Base-by-base conservation (phyloP, 2,329 filamentous ascomycete species). In the Penicillium concentricum region DNA sequence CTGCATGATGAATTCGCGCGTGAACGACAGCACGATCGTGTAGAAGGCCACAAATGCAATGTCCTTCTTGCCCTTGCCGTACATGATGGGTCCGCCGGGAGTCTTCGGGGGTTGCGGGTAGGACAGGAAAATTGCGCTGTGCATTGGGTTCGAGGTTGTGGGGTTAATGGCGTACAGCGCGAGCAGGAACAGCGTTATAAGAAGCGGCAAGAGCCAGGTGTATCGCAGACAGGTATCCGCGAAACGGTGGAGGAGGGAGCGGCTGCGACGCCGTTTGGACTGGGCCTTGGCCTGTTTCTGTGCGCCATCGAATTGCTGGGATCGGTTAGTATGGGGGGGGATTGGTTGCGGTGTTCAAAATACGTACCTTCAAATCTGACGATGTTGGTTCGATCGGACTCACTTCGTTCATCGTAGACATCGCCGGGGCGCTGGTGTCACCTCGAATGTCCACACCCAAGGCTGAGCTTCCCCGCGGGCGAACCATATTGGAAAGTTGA, bases 1-100 rank as follows among this genome's bases (percentile, higher is more conserved):
- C 77, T 96, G 92, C 92, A 96, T 97, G 77, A 96, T 83, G 75
- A 96, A 96, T 74, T 97, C 92, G 71, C 92, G 90, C 12, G 91
- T 96, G 74, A 97, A 97, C 59, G 90, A 92, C 59, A 97, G 83
- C 22, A 97, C 88, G 56, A 97, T 79, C 39, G 85, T 93, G 78
- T 97, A 97, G 78, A 97, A 97, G 57, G 80, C 79, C 53, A 97
- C 90, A 68, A 97, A 93, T 42, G 89, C 89, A 52, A 96, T 81
- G 72, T 97, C 92, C 79, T 87, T 89, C 39, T 76, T 81, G n/a
- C 92, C 92, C 75, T 97, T 97, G 73, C 88, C 92, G 77, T 96
- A 97, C 69, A 92, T 89, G 26, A 79, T 74, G 18, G 79, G 75
- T 58, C 67, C 82, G 75, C 67, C 78, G 4, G 77, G 77, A 12